These are phyloP conservation scores for Botrytis byssoidea DNA, from an alignment of 2,329 filamentous ascomycete genomes.

Conservation along the genomic window DNA sequence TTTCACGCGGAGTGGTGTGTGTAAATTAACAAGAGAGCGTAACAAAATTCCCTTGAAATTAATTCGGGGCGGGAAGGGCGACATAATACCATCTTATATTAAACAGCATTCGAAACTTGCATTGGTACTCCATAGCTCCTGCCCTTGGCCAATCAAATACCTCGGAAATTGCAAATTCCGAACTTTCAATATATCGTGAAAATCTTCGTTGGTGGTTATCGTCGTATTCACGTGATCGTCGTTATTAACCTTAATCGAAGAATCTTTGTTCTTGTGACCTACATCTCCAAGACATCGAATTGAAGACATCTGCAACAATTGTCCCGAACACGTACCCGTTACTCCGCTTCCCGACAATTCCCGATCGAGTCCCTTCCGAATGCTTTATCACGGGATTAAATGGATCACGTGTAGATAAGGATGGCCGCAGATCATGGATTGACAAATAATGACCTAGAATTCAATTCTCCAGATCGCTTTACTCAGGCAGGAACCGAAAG, in stretches of 20 bases:
- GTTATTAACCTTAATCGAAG: neutral
- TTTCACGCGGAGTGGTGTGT: neutral
- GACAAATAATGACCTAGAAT: slow-evolving; percentile 15
- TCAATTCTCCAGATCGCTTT: slow-evolving; percentile 19
- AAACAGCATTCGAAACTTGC: neutral
- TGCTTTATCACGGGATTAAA: neutral
- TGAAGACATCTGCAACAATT: slow-evolving; percentile 6
- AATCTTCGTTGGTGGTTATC: neutral
- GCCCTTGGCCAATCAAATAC: neutral
- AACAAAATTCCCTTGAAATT: neutral
- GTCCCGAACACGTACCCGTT: neutral
- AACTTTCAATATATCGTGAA: neutral
- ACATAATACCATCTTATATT: neutral
- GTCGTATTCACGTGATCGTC: neutral
- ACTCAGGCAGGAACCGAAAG: slow-evolving; percentile 18
- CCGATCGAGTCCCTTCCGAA: slow-evolving; percentile 2
- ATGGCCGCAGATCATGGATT: slow-evolving; percentile 3
- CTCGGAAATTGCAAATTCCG: neutral
- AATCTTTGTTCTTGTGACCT: slow-evolving; percentile 1
- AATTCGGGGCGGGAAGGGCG: neutral
- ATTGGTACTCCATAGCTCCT: neutral
- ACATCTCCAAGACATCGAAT: slow-evolving; percentile 14
- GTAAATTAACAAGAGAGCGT: neutral
- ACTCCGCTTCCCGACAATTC: neutral
- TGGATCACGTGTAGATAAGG: slow-evolving; percentile 21